Percentiles rank a stretch among this genome's conserved stretches.
Evolutionary conservation across 2,329 filamentous ascomycete genomes (phyloP).

Genomic region (Alternaria longipes): DNA sequence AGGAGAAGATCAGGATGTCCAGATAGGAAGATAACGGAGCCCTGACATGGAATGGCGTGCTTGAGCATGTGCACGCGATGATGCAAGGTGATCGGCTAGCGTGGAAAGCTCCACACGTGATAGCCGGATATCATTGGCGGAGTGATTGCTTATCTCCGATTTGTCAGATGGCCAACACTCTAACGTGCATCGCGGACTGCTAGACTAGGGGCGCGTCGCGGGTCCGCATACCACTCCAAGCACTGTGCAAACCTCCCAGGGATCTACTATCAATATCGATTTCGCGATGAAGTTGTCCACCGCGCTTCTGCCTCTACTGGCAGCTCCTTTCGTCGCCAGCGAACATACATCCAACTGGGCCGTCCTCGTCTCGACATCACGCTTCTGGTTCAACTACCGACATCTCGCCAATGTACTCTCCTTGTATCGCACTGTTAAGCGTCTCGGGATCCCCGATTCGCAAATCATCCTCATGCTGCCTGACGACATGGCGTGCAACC

Average conservation of each 20-base stretch:
- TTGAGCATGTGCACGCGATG: conserved; percentile 27
- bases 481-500: conserved; percentile 99
- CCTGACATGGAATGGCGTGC: conserved; percentile 31
- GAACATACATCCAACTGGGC: conserved; percentile 99
- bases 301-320: conserved; percentile 40
- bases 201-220: conserved; percentile 13
- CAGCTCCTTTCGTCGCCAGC: conserved; percentile 59
- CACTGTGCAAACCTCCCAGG: not conserved
- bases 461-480: conserved; percentile 99
- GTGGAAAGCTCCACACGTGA: conserved; percentile 22
- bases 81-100: conserved; percentile 28
- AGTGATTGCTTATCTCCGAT: conserved; percentile 40
- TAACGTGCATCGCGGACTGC: conserved; percentile 31
- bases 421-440: conserved; percentile 97
- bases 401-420: conserved; percentile 98
- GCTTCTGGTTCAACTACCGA: conserved; percentile 99
- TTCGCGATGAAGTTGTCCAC: conserved; percentile 37
- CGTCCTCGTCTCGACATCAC: conserved; percentile 96
- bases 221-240: not conserved
- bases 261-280: not conserved
- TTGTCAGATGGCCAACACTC: conserved; percentile 38
- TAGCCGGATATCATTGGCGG: conserved; percentile 8
- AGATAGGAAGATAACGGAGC: conserved; percentile 17
- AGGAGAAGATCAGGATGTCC: not conserved
- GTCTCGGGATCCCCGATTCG: conserved; percentile 94